phyloP scores from a whole-genome alignment of 1,284 basidiomycete species.

The Acaromyces ingoldii region DNA sequence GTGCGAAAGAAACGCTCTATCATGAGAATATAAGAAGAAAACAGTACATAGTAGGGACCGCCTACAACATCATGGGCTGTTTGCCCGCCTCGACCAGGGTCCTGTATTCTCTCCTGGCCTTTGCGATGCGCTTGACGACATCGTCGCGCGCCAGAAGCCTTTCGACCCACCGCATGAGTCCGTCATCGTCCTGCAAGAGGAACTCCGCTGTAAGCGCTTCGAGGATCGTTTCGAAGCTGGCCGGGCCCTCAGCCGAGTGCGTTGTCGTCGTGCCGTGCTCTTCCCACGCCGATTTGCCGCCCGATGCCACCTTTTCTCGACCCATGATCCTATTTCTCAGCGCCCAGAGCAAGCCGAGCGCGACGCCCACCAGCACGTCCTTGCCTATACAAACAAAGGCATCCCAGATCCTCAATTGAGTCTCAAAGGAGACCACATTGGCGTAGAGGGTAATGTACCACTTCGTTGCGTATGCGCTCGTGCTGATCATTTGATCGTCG shows the following conservation, averaged over 20 bases:
- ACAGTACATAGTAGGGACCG: too few species aligned
- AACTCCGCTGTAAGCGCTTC: constrained; percentile 33
- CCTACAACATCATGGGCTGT: not conserved
- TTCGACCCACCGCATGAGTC: constrained; percentile 37
- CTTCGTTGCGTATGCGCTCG: constrained; percentile 91
- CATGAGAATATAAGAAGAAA: too few species aligned
- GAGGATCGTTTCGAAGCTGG: constrained; percentile 32
- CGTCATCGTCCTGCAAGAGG: constrained; percentile 42
- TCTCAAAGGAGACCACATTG: constrained; percentile 92
- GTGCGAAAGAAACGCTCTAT: too few species aligned
- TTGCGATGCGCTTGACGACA: not conserved
- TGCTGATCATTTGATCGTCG: constrained; percentile 67
- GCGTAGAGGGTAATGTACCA: constrained; percentile 95
- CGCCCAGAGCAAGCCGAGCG: constrained; percentile 82
- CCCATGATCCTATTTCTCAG: constrained; percentile 62
- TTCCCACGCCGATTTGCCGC: too few species aligned
- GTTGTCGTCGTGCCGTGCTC: not conserved
- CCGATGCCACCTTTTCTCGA: too few species aligned
- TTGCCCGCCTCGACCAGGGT: constrained; percentile 1
- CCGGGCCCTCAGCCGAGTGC: not conserved
- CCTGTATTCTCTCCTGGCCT: not conserved
- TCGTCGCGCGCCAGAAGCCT: constrained; percentile 4
- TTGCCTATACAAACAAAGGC: constrained; percentile 82
- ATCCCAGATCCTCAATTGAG: constrained; percentile 91
- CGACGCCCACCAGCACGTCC: constrained; percentile 78